Evolutionary conservation across 768 basidiomycete genomes (phyloP).

Genomic region (Termitomyces heimii): DNA sequence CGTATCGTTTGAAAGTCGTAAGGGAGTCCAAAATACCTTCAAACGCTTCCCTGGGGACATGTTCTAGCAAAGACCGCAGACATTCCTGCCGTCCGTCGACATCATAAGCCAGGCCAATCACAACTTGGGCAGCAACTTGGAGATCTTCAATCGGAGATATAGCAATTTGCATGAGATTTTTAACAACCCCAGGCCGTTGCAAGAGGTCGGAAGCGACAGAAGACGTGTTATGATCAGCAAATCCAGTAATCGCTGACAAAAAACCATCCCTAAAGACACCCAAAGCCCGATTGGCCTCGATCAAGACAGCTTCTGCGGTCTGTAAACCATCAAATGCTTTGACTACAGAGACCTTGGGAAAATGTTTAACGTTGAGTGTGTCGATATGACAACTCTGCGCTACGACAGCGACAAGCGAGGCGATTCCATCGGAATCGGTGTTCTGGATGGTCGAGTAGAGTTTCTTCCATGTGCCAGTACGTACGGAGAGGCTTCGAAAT

Average conservation of each 20-base stretch:
- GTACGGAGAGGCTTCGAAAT: slow-evolving; percentile 35
- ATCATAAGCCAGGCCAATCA: slow-evolving; percentile 85
- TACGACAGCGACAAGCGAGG: slow-evolving; percentile 51
- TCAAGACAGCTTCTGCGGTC: slow-evolving; percentile 29
- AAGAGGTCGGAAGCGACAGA: slow-evolving; percentile 51
- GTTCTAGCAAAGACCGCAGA: slow-evolving; percentile 70
- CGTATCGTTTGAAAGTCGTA: slow-evolving; percentile 55
- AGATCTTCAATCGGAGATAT: slow-evolving; percentile 78
- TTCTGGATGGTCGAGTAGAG: slow-evolving; percentile 55
- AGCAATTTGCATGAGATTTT: slow-evolving; percentile 60
- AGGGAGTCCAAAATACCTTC: slow-evolving; percentile 70
- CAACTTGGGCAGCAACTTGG: slow-evolving; percentile 66
- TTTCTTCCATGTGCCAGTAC: slow-evolving; percentile 62
- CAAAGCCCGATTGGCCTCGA: slow-evolving; percentile 59
- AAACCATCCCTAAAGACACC: slow-evolving; percentile 56
- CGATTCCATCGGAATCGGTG: slow-evolving; percentile 53
- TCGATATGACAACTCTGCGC: slow-evolving; percentile 66
- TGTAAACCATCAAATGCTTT: slow-evolving; percentile 19
- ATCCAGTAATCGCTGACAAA: slow-evolving; percentile 51
- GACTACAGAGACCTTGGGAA: slow-evolving; percentile 26
- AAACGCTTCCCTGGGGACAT: slow-evolving; percentile 59
- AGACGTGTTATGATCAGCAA: slow-evolving; percentile 56
- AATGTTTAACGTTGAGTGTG: slow-evolving; percentile 47
- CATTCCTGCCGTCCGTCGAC: slow-evolving; percentile 88
- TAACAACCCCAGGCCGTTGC: slow-evolving; percentile 45